Base-by-base conservation (phyloP, 2,329 filamentous ascomycete genomes). In the Pestalotiopsis sp. region DNA sequence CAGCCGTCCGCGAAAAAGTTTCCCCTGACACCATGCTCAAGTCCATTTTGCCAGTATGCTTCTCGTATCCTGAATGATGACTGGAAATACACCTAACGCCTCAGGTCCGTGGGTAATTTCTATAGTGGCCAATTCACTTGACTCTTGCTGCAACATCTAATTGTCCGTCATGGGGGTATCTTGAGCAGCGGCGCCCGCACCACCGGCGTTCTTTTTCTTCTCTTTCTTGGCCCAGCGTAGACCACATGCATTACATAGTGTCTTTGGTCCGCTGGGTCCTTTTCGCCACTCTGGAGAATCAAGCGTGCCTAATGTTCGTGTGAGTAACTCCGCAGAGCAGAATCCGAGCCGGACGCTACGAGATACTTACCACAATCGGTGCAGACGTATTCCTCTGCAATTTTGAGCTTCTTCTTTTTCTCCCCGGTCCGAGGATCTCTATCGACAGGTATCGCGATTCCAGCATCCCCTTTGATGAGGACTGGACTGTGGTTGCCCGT, bases 261-360 rank as follows among this genome's bases (percentile, higher is more conserved):
- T 98, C 81, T 98, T 98, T 1, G 95, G 95, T 2, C 95, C 95
- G 71, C 89, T 93, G 0, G 95, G 95, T 0, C 95, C 95, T 80
- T 97, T 98, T 71, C 95, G 88, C 95, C 95, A 98, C 83, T 98
- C 95, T 0, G 95, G 95, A 17, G 93, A 97, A 77, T 98, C 95
- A 56, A 97, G 86, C 0, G 94, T 98, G 41, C 89, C 89, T 91
- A 70, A 4, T 63, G 5, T n/a, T 36, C 25, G n/a, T 14, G 27
- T 38, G 38, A 27, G 38, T 27, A 38, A 25, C 13, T 13, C 41
- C 9, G 23, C 27, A 39, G 12, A 41, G 36, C 6, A 9, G 11
- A 66, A 17, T 41, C 14, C 9, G 31, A 36, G 13, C 13, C 13
- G 14, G 14, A 14, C 20, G 27, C 5, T 5, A 12, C 4, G 6